phyloP scores from a whole-genome alignment of 345 rosid genomes.

The Mallotus nudiflorus region DNA sequence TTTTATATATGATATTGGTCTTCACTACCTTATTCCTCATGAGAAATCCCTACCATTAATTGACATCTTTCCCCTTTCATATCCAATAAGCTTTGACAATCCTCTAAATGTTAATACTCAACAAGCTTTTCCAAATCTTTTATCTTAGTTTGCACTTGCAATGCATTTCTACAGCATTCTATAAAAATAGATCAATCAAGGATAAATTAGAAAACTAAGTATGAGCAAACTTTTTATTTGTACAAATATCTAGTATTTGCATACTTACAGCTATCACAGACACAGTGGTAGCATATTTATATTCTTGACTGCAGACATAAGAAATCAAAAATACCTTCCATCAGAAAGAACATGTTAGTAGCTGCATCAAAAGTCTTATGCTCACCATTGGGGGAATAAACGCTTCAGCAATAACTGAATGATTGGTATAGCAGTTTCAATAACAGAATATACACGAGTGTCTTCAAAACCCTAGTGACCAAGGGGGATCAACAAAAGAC shows the following conservation, averaged over 20 bases:
- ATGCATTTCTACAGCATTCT: neutral
- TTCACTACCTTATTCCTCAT: neutral
- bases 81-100: neutral
- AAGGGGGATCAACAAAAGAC: neutral
- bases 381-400: neutral
- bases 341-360: neutral
- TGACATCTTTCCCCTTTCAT: neutral
- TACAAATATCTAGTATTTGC: neutral
- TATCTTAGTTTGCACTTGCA: too few species aligned
- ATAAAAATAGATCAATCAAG: neutral
- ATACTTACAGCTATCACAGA: neutral
- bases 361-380: neutral
- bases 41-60: too few species aligned
- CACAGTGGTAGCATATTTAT: neutral
- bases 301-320: neutral
- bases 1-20: neutral
- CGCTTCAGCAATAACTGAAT: neutral
- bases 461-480: neutral
- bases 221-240: neutral
- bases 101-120: neutral
- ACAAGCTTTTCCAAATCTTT: too few species aligned
- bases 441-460: constrained; percentile 1
- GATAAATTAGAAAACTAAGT: neutral
- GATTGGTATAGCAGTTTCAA: neutral
- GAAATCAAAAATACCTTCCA: neutral